Evolutionary conservation across 306 rosid species (phyloP).

Genomic region (Pachyrhizus erosus): DNA sequence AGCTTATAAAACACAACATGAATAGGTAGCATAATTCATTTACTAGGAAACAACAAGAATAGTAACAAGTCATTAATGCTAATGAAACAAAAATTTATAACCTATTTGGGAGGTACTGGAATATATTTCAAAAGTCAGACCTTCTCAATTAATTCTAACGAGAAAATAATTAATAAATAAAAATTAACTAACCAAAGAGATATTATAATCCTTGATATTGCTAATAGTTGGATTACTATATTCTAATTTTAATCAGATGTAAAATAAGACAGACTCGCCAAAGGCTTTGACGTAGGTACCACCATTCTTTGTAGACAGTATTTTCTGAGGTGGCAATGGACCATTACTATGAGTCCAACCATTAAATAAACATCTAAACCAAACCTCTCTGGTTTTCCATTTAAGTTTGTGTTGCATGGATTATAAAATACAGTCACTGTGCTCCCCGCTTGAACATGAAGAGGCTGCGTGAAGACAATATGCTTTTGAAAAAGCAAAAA

Average conservation of each 20-base stretch:
- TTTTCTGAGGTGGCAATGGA: constrained; percentile 59
- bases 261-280: constrained; percentile 44
- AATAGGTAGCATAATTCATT: not conserved
- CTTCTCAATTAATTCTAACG: not conserved
- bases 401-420: constrained; percentile 70
- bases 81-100: not conserved
- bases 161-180: constrained; percentile 4
- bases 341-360: constrained; percentile 79
- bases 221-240: constrained; percentile 10
- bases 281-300: constrained; percentile 50
- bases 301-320: constrained; percentile 45
- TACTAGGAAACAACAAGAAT: not conserved
- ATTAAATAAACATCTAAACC: constrained; percentile 87
- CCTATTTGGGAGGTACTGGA: not conserved
- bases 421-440: constrained; percentile 69
- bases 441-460: constrained; percentile 86
- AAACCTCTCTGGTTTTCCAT: constrained; percentile 80
- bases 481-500: constrained; percentile 90
- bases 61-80: not conserved
- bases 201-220: constrained; percentile 9
- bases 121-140: not conserved
- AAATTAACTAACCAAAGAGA: not conserved
- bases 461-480: constrained; percentile 85
- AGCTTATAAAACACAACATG: not conserved
- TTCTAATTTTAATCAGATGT: constrained; percentile 38